phyloP scores from a whole-genome alignment of 768 basidiomycete genomes.

The Coprinopsis sp. region DNA sequence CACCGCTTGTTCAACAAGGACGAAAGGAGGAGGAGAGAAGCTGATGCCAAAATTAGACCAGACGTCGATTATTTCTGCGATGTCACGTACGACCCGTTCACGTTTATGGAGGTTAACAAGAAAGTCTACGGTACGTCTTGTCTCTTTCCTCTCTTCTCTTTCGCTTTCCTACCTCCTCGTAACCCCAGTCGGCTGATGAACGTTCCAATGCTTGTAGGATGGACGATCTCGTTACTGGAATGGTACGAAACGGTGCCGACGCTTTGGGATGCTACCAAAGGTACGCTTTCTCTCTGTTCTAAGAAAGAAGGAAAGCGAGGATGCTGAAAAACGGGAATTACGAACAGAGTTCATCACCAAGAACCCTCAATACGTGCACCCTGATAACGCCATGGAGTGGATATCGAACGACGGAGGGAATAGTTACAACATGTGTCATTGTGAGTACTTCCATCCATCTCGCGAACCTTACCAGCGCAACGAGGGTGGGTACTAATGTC shows the following conservation, averaged over 20 bases:
- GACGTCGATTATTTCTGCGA: constrained; percentile 76
- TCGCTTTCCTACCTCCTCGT: not conserved
- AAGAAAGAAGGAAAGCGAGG: no score
- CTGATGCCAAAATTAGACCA: constrained; percentile 41
- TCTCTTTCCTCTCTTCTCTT: not conserved
- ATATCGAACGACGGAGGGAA: constrained; percentile 65
- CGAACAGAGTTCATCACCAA: constrained; percentile 62
- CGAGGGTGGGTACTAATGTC: no score
- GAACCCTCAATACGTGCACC: constrained; percentile 56
- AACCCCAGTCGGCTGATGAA: not conserved
- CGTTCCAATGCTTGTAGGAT: constrained; percentile 42
- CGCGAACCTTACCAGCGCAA: no score
- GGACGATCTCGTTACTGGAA: constrained; percentile 76
- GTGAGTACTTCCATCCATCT: no score
- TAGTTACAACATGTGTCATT: constrained; percentile 68
- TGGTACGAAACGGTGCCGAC: constrained; percentile 77
- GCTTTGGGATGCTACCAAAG: constrained; percentile 71
- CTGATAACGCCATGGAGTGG: constrained; percentile 68
- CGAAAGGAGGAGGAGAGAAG: not conserved
- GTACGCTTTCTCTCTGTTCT: constrained; percentile 36
- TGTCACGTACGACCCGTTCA: constrained; percentile 75
- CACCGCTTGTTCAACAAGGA: constrained; percentile 7
- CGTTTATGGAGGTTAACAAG: constrained; percentile 66
- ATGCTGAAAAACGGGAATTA: not conserved
- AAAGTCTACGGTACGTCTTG: constrained; percentile 38